Evolutionary conservation across 257 asterid genomes (phyloP).

Genomic region (Solanum pennellii): DNA sequence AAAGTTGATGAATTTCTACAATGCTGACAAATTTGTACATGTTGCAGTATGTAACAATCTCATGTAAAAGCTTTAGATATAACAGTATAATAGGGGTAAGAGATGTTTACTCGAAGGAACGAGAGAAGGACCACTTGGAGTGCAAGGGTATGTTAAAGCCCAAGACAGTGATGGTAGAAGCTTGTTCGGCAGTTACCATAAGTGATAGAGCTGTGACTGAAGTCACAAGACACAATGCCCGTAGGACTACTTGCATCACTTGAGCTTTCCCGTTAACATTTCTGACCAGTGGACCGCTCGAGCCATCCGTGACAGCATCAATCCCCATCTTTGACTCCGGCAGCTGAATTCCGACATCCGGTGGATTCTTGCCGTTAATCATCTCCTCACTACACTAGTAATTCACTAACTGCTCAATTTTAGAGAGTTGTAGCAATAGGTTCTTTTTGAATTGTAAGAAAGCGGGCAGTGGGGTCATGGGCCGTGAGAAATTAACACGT

Average conservation of each 20-base stretch:
- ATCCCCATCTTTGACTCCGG: constrained; percentile 20
- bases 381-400: background rate
- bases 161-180: constrained; percentile 54
- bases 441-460: background rate
- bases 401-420: background rate
- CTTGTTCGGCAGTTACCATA: constrained; percentile 62
- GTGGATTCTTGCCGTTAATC: constrained; percentile 24
- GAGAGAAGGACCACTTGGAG: constrained; percentile 87
- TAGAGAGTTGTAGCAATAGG: background rate
- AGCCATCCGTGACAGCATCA: constrained; percentile 17
- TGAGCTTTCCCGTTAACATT: constrained; percentile 26
- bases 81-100: background rate
- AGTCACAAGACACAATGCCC: constrained; percentile 41
- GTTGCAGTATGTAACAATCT: too few relatives aligned
- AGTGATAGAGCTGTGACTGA: constrained; percentile 49
- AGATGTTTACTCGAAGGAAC: constrained; percentile 54
- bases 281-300: constrained; percentile 16
- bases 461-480: background rate
- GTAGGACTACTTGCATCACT: constrained; percentile 29
- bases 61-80: too few relatives aligned
- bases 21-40: background rate
- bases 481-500: background rate
- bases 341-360: constrained; percentile 50
- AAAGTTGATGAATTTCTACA: background rate
- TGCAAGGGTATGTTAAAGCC: constrained; percentile 57